Evolutionary conservation across 140 eudicot species (phyloP), one percentile per base, ranked within the genome.

Genomic region (Erigeron philadelphicus): DNA sequence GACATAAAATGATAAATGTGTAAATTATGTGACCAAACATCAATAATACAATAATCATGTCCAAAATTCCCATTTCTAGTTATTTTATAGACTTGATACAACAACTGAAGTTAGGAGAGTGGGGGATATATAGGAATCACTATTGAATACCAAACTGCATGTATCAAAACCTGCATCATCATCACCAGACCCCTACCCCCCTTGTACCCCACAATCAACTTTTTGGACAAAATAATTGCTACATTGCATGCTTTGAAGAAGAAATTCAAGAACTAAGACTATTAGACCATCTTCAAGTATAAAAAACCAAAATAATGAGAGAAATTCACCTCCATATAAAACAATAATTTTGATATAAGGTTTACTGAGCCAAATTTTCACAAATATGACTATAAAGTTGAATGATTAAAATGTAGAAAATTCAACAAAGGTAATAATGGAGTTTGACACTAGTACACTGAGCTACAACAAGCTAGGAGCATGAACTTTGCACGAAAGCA

Each of bases 401-500:
- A 52, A 47, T 9, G 13, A 47, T 9, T 6, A 47, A 11, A 1
- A 52, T 19, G 64, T 31, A 31, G 38, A 31, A 31, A 31, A 31
- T 31, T 31, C 38, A 31, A 31, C 38, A 61, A 35, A 23, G 16
- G 7, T 7, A 68, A 68, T 21, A 52, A 50, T 10, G 0, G 9
- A 66, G 21, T 15, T 18, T 19, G 44, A 21, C 58, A 45, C 19
- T 6, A 31, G 44, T 55, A 40, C 74, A 35, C 9, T 54, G 35
- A 54, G 11, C 55, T 16, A 40, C 55, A 52, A 52, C 17, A 54
- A 68, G 50, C 67, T 38, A 54, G 40, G 41, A 73, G 50, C 70
- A 59, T 50, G 43, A 1, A 46, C 74, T 75, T 47, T 66, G 59
- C 1, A 41, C 57, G 52, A 74, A 55, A 71, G 45, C 63, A 61